phyloP scores from a whole-genome alignment of 495 filamentous ascomycete genomes.

The Xylaria castorea region DNA sequence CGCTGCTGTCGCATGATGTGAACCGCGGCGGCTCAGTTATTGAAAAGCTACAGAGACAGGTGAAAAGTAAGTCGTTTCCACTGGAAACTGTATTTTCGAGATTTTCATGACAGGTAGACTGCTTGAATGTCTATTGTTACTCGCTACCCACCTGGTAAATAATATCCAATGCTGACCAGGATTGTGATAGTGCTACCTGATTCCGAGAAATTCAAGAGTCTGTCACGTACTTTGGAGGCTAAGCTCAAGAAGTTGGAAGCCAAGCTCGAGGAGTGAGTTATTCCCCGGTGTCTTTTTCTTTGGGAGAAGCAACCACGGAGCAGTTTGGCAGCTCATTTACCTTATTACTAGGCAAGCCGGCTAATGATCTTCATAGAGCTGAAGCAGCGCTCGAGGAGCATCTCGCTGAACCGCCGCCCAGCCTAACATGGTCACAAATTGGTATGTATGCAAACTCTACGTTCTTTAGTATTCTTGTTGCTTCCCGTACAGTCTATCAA shows the following conservation, averaged over 20 bases:
- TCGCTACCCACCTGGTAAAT: background rate
- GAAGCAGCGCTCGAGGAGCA: conserved; percentile 23
- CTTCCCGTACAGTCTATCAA: background rate
- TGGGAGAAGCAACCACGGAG: background rate
- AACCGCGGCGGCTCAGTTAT: conserved; percentile 26
- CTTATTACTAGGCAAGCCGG: background rate
- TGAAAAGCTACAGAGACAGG: conserved; percentile 30
- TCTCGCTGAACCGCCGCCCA: conserved; percentile 18
- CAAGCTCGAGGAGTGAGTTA: conserved; percentile 27
- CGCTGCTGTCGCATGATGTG: conserved; percentile 29
- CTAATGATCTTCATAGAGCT: conserved; percentile 18
- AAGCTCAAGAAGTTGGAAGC: conserved; percentile 29
- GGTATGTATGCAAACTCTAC: conserved; percentile 10
- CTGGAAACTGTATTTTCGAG: background rate
- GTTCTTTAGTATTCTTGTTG: background rate
- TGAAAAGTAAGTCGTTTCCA: conserved; percentile 24
- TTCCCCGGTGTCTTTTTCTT: background rate
- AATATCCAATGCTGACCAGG: conserved; percentile 7
- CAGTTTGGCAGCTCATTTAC: background rate
- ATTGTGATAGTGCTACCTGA: conserved; percentile 26
- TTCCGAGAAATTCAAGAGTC: conserved; percentile 26
- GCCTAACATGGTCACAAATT: conserved; percentile 29
- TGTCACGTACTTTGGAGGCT: conserved; percentile 27
- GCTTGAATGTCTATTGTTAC: background rate
- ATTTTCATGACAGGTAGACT: background rate